Base-by-base conservation (phyloP, 176 grass and related monocot species). In the Thinopyrum elongatum region DNA sequence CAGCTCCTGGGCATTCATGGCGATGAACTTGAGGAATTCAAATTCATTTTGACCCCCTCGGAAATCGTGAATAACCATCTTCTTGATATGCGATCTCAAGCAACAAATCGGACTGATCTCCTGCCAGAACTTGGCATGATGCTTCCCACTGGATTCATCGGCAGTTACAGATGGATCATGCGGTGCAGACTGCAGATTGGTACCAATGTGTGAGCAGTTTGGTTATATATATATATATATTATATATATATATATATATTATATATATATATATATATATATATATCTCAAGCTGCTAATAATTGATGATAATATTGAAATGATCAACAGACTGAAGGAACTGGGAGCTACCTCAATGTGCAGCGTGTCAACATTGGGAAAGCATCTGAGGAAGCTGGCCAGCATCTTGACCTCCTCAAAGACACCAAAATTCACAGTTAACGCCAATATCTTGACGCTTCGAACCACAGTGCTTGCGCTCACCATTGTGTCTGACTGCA, bases 321-420 rank as follows among this genome's bases (percentile, higher is more conserved):
- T 44, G 38, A 15, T 73, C 2, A 14, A 66, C 28, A 6, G 38
- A 73, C 22, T 73, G 11, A 46, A 74, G 38, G 39, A 46, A 46
- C 6, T 9, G n/a, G 5, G 6, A 44, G 70, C 11, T 46, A 74
- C 70, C 70, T 74, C n/a, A n/a, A 74, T 74, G 16, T 90, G 83
- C 9, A 90, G 83, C 0, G 47, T 70, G 25, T 64, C 72, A 16
- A 87, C 8, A 15, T 78, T 12, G 28, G 88, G 65, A 58, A 83
- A 90, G 79, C 80, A 83, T 83, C 73, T 86, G 14, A 87, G 57
- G 70, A 86, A 79, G 36, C 31, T 49, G 79, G 22, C 16, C 39
- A 83, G 8, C 78, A 83, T 64, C 25, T 79, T 69, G 7, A 72
- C 25, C 22, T 79, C 63, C 17, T 0, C 29, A 38, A 35, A 28